Evolutionary conservation across 108 stramenopile species (phyloP).

Genomic region (Skeletonema tropicum): DNA sequence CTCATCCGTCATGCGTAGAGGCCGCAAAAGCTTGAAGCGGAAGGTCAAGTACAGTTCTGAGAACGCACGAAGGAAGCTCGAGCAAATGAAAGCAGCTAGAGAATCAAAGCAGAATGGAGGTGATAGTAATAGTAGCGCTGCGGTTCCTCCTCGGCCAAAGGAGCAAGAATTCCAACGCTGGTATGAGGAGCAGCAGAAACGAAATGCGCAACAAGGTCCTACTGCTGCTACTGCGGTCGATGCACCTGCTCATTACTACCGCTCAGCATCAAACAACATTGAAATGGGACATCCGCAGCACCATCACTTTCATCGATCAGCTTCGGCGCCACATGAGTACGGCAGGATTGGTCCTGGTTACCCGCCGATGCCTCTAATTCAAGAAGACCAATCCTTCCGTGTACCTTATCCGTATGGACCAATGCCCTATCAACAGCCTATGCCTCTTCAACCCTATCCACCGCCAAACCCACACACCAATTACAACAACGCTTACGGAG

Average conservation of each 20-base stretch:
- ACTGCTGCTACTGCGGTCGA: neutral
- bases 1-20: neutral
- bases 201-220: neutral
- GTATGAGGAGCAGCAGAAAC: neutral
- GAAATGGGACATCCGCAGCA: neutral
- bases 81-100: neutral
- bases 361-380: neutral
- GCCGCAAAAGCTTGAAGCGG: neutral
- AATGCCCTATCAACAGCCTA: neutral
- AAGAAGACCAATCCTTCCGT: neutral
- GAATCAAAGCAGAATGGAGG: neutral
- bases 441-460: neutral
- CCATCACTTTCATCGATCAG: neutral
- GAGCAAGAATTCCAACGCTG: neutral
- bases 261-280: neutral
- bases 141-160: neutral
- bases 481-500: neutral
- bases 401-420: neutral
- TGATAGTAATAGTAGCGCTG: neutral
- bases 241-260: neutral
- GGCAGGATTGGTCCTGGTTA: neutral
- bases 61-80: neutral
- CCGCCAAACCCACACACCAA: neutral
- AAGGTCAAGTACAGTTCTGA: slow-evolving; percentile 5
- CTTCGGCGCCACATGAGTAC: neutral